These are phyloP conservation scores for Rubroshorea leprosula DNA, from an alignment of 345 rosid species.

Conservation along the genomic window DNA sequence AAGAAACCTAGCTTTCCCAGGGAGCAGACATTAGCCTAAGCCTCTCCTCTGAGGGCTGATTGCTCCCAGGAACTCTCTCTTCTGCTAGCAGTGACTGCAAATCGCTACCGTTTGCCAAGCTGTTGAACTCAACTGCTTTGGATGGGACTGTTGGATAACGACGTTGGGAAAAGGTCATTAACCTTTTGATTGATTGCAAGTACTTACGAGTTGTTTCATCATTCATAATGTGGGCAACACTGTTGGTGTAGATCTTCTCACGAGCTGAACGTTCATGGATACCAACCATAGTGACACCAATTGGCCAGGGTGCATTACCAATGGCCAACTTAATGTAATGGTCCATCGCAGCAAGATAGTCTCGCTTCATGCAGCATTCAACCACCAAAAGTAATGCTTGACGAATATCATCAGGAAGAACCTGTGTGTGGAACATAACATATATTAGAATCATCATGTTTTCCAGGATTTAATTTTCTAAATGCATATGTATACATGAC, in stretches of 20 bases:
- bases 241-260: constrained; percentile 92
- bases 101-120: constrained; percentile 95
- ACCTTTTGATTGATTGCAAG: constrained; percentile 83
- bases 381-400: constrained; percentile 81
- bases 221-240: constrained; percentile 98
- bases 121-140: constrained; percentile 94
- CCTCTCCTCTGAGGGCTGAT: constrained; percentile 49
- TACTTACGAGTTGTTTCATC: constrained; percentile 97
- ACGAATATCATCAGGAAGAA: constrained; percentile 79
- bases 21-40: constrained; percentile 71
- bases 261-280: constrained; percentile 98
- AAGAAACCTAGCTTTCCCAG: constrained; percentile 36
- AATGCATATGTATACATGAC: not conserved
- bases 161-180: constrained; percentile 94
- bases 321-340: constrained; percentile 89
- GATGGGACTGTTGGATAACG: constrained; percentile 91
- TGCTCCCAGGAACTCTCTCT: constrained; percentile 44
- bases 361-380: constrained; percentile 76
- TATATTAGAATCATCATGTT: not conserved
- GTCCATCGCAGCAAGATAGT: constrained; percentile 98
- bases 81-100: constrained; percentile 81
- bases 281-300: constrained; percentile 99
- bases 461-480: not conserved
- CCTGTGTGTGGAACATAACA: constrained; percentile 31
- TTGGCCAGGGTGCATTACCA: constrained; percentile 99